Conservation (phyloP, 495 filamentous ascomycete genomes). For the Sphaerosporella brunnea region DNA sequence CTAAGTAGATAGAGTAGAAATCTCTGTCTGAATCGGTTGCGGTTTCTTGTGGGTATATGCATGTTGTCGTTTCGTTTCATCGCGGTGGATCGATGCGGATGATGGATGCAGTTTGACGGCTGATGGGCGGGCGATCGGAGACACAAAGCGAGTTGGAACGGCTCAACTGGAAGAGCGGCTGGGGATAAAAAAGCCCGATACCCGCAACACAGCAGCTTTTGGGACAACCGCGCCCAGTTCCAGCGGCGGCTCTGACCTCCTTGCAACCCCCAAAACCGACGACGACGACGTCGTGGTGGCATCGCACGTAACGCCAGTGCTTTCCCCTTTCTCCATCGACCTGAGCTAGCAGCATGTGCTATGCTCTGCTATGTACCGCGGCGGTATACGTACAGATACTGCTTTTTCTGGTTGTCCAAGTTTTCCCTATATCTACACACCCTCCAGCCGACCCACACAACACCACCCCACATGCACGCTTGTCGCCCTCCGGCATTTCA, state of each 20-base stretch:
- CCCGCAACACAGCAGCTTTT: neutral
- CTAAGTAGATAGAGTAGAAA: too few species aligned
- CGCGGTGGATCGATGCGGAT: neutral
- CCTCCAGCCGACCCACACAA: neutral
- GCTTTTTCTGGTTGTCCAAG: too few species aligned
- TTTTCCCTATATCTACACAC: too few species aligned
- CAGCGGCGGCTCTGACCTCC: too few species aligned
- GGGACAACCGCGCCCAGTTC: too few species aligned
- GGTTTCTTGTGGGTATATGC: neutral
- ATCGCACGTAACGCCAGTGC: neutral
- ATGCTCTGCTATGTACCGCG: neutral
- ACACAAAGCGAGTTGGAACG: neutral
- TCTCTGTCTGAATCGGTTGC: neutral
- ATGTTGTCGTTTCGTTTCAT: neutral
- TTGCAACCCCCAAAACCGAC: neutral
- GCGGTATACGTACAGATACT: too few species aligned
- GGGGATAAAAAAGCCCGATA: neutral
- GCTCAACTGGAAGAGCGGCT: neutral
- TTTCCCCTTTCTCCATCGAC: neutral
- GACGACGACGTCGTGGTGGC: too few species aligned
- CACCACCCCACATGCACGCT: neutral
- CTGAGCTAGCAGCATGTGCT: neutral
- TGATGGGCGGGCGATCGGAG: neutral
- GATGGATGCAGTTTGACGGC: neutral
- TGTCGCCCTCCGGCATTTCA: neutral